Conservation (phyloP, 768 basidiomycete genomes). For the Trametes sanguinea region DNA sequence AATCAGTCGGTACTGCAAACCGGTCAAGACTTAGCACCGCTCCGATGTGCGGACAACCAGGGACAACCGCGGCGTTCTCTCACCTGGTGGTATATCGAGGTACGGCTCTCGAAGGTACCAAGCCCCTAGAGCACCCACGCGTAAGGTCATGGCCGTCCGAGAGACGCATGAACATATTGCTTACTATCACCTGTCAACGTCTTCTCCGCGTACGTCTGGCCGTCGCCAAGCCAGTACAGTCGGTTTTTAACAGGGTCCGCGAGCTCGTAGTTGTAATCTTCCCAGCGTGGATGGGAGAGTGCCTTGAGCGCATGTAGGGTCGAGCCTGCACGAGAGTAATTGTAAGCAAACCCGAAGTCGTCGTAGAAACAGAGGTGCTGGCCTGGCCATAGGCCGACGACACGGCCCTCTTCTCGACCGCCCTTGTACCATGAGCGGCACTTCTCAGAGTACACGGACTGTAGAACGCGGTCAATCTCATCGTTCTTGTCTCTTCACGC, state of each 20-base stretch:
- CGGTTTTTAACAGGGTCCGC: slow-evolving; percentile 47
- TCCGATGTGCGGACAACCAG: background rate
- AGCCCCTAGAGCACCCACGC: slow-evolving; percentile 7
- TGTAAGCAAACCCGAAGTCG: no score
- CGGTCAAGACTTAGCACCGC: background rate
- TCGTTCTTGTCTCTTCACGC: no score
- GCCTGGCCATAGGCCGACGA: slow-evolving; percentile 64
- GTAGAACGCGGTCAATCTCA: background rate
- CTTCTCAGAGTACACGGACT: slow-evolving; percentile 60
- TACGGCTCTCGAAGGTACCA: slow-evolving; percentile 26
- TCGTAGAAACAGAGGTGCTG: slow-evolving; percentile 9
- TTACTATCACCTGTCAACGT: slow-evolving; percentile 35
- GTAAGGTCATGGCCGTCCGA: background rate
- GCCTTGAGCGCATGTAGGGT: slow-evolving; percentile 49
- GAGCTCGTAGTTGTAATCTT: slow-evolving; percentile 56
- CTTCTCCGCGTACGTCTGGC: slow-evolving; percentile 53
- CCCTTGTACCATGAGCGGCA: slow-evolving; percentile 66
- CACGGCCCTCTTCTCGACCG: slow-evolving; percentile 55
- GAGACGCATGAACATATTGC: background rate
- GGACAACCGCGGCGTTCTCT: background rate
- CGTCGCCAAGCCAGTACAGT: slow-evolving; percentile 61
- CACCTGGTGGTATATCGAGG: slow-evolving; percentile 24
- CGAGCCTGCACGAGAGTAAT: no score
- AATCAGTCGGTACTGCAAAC: background rate
- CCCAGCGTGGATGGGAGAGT: slow-evolving; percentile 58